Conservation (phyloP, 2,329 filamentous ascomycete species). For the Verticillium zaregamsianum region DNA sequence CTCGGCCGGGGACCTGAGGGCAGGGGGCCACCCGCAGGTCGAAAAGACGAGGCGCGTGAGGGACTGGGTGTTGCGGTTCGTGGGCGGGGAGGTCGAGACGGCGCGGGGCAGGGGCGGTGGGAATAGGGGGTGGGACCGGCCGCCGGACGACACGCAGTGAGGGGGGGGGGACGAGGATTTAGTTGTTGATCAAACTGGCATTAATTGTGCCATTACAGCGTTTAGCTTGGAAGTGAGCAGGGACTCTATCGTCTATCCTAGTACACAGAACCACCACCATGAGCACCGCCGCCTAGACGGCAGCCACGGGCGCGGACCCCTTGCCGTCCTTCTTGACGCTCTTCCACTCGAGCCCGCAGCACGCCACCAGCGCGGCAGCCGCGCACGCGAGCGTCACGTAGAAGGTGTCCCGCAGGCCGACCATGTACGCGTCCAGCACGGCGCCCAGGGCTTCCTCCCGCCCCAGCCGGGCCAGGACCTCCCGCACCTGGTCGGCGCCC, state of each 20-base stretch:
- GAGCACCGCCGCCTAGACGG: constrained; percentile 4
- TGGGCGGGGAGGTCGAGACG: constrained; percentile 34
- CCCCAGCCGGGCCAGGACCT: constrained; percentile 36
- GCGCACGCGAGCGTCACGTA: constrained; percentile 48
- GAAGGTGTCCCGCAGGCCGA: constrained; percentile 44
- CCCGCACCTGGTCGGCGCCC: constrained; percentile 45
- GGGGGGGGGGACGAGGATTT: not conserved
- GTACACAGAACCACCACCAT: constrained; percentile 3
- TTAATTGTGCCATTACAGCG: not conserved
- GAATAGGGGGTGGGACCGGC: constrained; percentile 28
- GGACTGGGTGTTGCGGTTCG: constrained; percentile 72
- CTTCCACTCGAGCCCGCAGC: constrained; percentile 45
- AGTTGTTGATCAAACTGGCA: not conserved
- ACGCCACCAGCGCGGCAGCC: constrained; percentile 37
- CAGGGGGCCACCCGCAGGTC: constrained; percentile 43
- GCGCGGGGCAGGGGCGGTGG: constrained; percentile 10
- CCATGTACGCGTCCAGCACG: constrained; percentile 45
- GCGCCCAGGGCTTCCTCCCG: constrained; percentile 34
- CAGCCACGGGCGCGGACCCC: constrained; percentile 18
- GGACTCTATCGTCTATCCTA: not conserved
- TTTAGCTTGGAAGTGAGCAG: not conserved
- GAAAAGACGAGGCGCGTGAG: constrained; percentile 63
- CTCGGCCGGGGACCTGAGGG: constrained; percentile 42
- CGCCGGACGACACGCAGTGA: constrained; percentile 37
- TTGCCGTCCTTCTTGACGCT: constrained; percentile 44